Evolutionary conservation across 768 basidiomycete genomes (phyloP), one percentile per base, ranked within the genome.

Genomic region (Serendipita vermifera): DNA sequence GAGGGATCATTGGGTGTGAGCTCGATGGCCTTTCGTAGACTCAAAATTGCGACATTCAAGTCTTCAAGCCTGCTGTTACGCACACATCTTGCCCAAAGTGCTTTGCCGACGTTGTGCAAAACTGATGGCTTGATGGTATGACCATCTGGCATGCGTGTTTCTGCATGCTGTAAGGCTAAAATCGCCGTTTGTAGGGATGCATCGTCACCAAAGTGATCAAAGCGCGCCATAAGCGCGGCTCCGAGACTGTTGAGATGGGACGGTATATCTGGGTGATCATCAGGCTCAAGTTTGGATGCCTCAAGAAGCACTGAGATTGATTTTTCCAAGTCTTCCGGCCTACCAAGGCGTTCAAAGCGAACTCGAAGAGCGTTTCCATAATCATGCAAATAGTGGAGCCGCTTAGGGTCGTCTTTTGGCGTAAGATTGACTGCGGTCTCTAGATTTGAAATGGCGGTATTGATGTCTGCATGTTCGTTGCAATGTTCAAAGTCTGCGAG

Each of bases 281-380:
- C 17, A 38, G 36, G 36, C 36, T 13, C 17, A 17, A 38, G 36
- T 17, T 38, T 17, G 17, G 36, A 38, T 17, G 36, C 13, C 36
- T 38, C 17, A 38, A 13, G 36, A 13, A 38, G 36, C 13, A 13
- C 17, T 17, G 17, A 38, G 36, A 38, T 38, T 17, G 36, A 38
- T 13, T 38, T 38, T 17, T 38, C 36, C 36, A 38, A 38, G 36
- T 38, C 36, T 38, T 38, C 36, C 13, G 36, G 36, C 17, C 17
- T 38, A 17, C 17, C 17, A 17, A 38, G 36, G 17, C 36, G 36
- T 38, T 38, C 36, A 38, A n/a, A n/a, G n/a, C n/a, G 96, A 55
- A 93, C 89, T n/a, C n/a, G n/a, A n/a, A n/a, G n/a, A n/a, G n/a
- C n/a, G n/a, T n/a, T n/a, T n/a, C n/a, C n/a, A n/a, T n/a, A n/a